Evolutionary conservation across 1,139 yeast species (phyloP), one percentile per base, ranked within the genome.

Genomic region (Blastobotrys apis): DNA sequence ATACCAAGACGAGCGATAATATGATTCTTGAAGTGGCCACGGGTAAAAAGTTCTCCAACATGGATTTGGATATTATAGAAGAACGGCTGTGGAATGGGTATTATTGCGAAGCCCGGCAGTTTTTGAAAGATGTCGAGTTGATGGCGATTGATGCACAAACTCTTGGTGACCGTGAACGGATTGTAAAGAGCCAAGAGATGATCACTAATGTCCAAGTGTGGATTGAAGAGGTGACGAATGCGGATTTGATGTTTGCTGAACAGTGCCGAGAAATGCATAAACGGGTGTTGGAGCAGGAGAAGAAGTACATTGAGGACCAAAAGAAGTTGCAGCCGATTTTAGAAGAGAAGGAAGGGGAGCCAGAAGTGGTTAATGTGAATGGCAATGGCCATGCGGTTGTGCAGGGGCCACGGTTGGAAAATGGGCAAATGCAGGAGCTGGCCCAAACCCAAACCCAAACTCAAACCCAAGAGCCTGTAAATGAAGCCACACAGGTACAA

Each of bases 81-180:
- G 98, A 92, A 59, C 74, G 98, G 47, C 68, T 94, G 45, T 92
- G 98, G 98, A 92, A 92, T 64, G 98, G 98, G 0, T 92, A 69
- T 62, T 92, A 94, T 60, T 82, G 90, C 27, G 97, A 90, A 57
- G 97, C 98, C 12, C 82, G 79, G 54, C 97, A 92, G 61, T 90
- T 85, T 60, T 66, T 90, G 55, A 78, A 75, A 54, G 98, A 94
- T 60, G 75, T 94, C 41, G 86, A 81, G 59, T 74, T 84, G 78
- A 90, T 94, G 38, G 82, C 86, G 37, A 73, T 74, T 37, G 99
- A 94, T 66, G 77, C 95, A 0, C 72, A 75, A 25, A 78, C 81
- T 0, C 67, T 75, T 5, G 88, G 86, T 1, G 97, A 90, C 53
- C 74, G 97, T 39, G 98, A 92, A 50, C 70, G 95, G 42, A 71